Percentiles rank a stretch among this genome's conserved stretches.
phyloP scores from a whole-genome alignment of 164 flowering plant genomes.

The Sextonia rubra region DNA sequence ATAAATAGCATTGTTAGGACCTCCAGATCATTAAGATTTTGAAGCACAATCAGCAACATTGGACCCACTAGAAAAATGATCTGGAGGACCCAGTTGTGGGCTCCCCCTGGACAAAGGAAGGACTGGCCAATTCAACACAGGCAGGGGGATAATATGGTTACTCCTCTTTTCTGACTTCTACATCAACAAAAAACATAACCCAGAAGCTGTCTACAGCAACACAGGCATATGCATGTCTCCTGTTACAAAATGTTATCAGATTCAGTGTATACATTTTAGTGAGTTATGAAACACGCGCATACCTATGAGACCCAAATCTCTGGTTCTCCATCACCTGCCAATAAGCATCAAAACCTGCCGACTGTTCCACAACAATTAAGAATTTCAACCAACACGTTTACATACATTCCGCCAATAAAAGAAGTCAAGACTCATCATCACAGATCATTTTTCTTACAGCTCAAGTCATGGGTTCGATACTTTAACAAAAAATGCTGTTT shows the following conservation, averaged over 20 bases:
- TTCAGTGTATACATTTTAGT: background rate
- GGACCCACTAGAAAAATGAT: too few species aligned
- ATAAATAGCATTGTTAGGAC: too few species aligned
- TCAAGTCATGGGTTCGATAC: too few species aligned
- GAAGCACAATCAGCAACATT: too few species aligned
- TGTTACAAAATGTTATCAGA: background rate
- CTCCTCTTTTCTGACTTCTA: background rate
- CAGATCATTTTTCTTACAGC: background rate
- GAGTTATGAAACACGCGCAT: background rate
- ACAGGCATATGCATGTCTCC: background rate
- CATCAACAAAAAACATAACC: background rate
- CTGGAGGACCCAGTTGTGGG: too few species aligned
- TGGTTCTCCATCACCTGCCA: background rate
- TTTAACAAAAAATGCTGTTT: too few species aligned
- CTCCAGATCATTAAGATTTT: too few species aligned
- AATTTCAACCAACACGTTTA: background rate
- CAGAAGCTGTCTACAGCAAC: background rate
- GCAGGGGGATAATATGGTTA: too few species aligned
- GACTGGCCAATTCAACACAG: too few species aligned
- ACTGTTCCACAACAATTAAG: background rate
- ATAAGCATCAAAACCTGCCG: background rate
- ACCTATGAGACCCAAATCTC: background rate
- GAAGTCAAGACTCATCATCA: background rate
- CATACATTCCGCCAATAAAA: background rate
- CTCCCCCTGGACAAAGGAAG: too few species aligned